A percentile compares a stretch with the other conserved stretches of the same genome.
phyloP scores from a whole-genome alignment of 495 filamentous ascomycete genomes.

The Aspergillus homomorphus region DNA sequence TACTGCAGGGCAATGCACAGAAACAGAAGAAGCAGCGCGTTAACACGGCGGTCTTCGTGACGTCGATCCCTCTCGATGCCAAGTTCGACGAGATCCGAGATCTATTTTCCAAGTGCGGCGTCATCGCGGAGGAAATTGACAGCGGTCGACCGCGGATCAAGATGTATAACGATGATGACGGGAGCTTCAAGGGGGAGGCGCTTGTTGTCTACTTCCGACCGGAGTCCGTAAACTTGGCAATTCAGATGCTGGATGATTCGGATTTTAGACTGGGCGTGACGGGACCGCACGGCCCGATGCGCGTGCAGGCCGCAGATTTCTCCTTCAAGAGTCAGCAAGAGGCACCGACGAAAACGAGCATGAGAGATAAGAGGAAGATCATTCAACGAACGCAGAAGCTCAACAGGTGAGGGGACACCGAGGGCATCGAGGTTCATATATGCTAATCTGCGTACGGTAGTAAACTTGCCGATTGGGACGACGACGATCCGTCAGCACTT shows the following conservation, averaged over 20 bases:
- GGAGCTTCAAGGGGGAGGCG: constrained; percentile 88
- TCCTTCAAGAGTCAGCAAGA: constrained; percentile 78
- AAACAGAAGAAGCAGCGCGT: constrained; percentile 63
- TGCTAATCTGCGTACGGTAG: constrained; percentile 37
- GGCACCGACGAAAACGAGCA: constrained; percentile 50
- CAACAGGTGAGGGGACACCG: constrained; percentile 50
- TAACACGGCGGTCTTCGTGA: constrained; percentile 90
- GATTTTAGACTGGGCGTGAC: constrained; percentile 67
- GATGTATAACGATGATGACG: constrained; percentile 80
- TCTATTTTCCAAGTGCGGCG: constrained; percentile 82
- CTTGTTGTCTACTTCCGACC: constrained; percentile 92
- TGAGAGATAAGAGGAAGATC: constrained; percentile 74
- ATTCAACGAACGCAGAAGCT: constrained; percentile 84
- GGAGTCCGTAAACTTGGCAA: constrained; percentile 83
- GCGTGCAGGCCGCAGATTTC: constrained; percentile 78
- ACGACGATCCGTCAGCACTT: constrained; percentile 67
- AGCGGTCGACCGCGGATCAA: constrained; percentile 82
- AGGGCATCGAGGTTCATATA: background rate
- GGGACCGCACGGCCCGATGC: constrained; percentile 61
- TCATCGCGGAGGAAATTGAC: constrained; percentile 93
- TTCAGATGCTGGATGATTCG: constrained; percentile 87
- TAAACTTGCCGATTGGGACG: constrained; percentile 90
- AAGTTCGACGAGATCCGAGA: constrained; percentile 75
- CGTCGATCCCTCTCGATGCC: constrained; percentile 74
- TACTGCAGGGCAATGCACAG: constrained; percentile 36